Evolutionary conservation across 2,329 filamentous ascomycete genomes (phyloP).

Genomic region (Aspergillus caelatus): DNA sequence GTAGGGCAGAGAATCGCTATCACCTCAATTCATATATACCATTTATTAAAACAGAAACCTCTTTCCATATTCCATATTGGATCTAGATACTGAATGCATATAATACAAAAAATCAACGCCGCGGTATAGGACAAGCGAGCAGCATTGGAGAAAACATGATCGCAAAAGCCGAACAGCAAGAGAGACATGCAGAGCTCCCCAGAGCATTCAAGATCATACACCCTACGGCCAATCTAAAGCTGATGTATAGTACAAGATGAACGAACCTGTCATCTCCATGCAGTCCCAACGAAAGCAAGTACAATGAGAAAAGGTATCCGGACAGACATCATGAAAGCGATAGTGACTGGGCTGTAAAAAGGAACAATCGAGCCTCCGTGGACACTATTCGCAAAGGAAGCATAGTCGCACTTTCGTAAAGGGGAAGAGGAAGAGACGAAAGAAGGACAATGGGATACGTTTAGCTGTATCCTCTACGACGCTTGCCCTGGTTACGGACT

Average conservation of each 20-base stretch:
- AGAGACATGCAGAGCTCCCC: neutral
- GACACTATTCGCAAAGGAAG: neutral
- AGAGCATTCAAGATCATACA: conserved; percentile 8
- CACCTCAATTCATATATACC: no score
- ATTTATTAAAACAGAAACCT: neutral
- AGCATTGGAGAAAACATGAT: conserved; percentile 9
- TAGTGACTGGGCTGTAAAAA: neutral
- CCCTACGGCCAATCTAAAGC: conserved; percentile 11
- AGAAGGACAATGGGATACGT: conserved; percentile 9
- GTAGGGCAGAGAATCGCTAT: neutral
- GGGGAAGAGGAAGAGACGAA: conserved; percentile 5
- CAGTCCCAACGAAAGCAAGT: conserved; percentile 4
- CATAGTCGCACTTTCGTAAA: conserved; percentile 5
- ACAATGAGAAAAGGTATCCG: conserved; percentile 5
- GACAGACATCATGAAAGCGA: neutral
- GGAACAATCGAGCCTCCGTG: neutral
- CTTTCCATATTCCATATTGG: neutral
- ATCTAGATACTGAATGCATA: conserved; percentile 15
- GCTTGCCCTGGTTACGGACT: conserved; percentile 87
- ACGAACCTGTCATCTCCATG: conserved; percentile 6
- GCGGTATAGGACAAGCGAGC: conserved; percentile 11
- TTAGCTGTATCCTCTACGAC: conserved; percentile 67
- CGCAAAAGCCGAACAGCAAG: conserved; percentile 9
- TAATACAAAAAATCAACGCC: conserved; percentile 26
- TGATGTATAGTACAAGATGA: conserved; percentile 25